These are phyloP conservation scores for Candida mattraensis DNA, from an alignment of 805 yeast species.

Conservation along the genomic window DNA sequence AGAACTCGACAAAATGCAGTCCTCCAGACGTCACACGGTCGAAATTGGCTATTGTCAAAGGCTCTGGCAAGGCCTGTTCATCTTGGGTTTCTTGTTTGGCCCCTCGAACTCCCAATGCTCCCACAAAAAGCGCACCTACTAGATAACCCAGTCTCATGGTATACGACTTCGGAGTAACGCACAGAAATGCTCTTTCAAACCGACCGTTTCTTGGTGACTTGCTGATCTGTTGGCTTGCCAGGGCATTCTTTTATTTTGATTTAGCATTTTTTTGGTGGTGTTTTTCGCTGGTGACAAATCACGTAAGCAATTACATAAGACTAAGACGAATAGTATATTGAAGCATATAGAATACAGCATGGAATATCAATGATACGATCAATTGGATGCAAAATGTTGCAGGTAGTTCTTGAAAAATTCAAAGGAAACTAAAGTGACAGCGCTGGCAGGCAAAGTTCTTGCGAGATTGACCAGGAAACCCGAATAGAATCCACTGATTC, in stretches of 20 bases:
- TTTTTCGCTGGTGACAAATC: too few relatives aligned
- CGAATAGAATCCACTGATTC: constrained; percentile 79
- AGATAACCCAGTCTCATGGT: too few relatives aligned
- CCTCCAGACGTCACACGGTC: constrained; percentile 49
- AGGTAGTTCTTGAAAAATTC: constrained; percentile 71
- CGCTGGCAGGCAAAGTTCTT: constrained; percentile 92
- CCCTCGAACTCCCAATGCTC: constrained; percentile 1
- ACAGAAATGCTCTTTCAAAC: too few relatives aligned
- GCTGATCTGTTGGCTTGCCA: too few relatives aligned
- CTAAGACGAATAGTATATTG: too few relatives aligned
- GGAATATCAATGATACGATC: neutral
- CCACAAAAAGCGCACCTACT: too few relatives aligned
- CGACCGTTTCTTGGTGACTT: too few relatives aligned
- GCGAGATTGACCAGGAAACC: constrained; percentile 85
- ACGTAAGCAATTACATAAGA: too few relatives aligned
- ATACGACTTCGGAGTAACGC: too few relatives aligned
- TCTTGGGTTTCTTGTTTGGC: constrained; percentile 3
- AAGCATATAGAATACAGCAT: neutral
- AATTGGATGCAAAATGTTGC: constrained; percentile 19
- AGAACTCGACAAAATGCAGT: constrained; percentile 80
- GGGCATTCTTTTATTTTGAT: too few relatives aligned
- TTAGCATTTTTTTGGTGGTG: too few relatives aligned
- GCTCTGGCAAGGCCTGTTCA: constrained; percentile 43
- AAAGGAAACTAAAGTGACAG: constrained; percentile 91
- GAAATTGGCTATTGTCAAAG: constrained; percentile 51